Evolutionary conservation across 75 land plant species (phyloP).

Genomic region (Chamaecyparis obtusa): DNA sequence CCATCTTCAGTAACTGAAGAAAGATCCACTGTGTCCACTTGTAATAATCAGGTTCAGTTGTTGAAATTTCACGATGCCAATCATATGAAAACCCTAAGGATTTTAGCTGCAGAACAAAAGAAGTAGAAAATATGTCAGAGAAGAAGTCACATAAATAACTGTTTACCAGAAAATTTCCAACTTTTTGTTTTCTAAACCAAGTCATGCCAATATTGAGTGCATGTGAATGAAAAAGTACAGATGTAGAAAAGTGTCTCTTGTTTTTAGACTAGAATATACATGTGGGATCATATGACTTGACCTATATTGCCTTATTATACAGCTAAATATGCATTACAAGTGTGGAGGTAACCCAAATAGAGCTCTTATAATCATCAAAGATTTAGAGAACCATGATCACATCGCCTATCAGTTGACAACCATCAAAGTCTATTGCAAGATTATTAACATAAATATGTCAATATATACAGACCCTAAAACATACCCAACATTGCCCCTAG

Average conservation of each 20-base stretch:
- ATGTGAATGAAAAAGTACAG: background rate
- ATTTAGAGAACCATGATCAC: background rate
- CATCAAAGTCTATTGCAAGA: background rate
- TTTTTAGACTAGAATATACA: background rate
- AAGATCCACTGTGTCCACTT: constrained; percentile 99
- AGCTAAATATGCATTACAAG: background rate
- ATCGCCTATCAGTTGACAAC: background rate
- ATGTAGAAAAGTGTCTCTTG: background rate
- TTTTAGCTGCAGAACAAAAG: constrained; percentile 65
- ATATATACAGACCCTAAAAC: no score
- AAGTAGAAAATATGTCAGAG: background rate
- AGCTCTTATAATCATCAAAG: background rate
- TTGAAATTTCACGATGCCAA: constrained; percentile 96
- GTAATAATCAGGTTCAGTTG: constrained; percentile 89
- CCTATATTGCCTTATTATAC: background rate
- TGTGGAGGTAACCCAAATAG: background rate
- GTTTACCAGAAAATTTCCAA: background rate
- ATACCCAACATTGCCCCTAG: background rate
- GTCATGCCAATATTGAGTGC: background rate
- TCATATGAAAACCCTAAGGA: constrained; percentile 95
- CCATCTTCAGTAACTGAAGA: constrained; percentile 85
- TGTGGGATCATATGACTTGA: background rate
- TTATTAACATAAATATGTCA: background rate
- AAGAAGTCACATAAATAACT: background rate
- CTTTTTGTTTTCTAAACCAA: background rate